Evolutionary conservation across 148 eudicot genomes (phyloP).

Genomic region (Cornus controversa): DNA sequence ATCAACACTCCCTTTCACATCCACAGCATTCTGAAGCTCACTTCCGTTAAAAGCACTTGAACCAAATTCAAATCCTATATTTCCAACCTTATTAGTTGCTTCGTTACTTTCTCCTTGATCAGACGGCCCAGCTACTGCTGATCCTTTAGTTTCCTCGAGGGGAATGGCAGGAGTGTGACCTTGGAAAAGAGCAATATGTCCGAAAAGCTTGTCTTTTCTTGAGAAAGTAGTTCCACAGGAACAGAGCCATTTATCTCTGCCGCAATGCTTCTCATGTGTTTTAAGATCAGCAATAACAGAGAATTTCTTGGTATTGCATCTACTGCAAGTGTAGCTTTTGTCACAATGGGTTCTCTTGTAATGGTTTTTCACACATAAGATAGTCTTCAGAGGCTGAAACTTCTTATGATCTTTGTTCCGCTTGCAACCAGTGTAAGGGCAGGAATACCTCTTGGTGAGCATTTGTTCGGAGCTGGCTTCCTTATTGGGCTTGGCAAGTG

Average conservation of each 20-base stretch:
- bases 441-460: slow-evolving; percentile 82
- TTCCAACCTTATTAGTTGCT: slow-evolving; percentile 29
- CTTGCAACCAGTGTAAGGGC: slow-evolving; percentile 87
- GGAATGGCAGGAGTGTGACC: slow-evolving; percentile 97
- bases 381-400: slow-evolving; percentile 89
- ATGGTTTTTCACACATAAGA: slow-evolving; percentile 90
- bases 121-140: slow-evolving; percentile 21
- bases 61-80: slow-evolving; percentile 38
- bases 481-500: slow-evolving; percentile 89
- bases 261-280: slow-evolving; percentile 98
- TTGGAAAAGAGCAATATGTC: slow-evolving; percentile 91
- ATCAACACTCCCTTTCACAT: slow-evolving; percentile 39
- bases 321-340: slow-evolving; percentile 83
- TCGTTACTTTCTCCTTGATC: slow-evolving; percentile 45
- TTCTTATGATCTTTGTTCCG: slow-evolving; percentile 90
- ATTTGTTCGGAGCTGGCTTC: slow-evolving; percentile 62
- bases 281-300: slow-evolving; percentile 95
- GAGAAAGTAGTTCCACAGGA: slow-evolving; percentile 98
- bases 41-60: slow-evolving; percentile 24
- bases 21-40: slow-evolving; percentile 36
- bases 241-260: slow-evolving; percentile 93
- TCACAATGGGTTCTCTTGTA: slow-evolving; percentile 97
- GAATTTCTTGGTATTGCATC: slow-evolving; percentile 87
- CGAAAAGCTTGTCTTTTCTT: slow-evolving; percentile 93
- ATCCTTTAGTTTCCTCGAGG: slow-evolving; percentile 57